Percentiles rank a stretch among this genome's conserved stretches.
phyloP scores from a whole-genome alignment of 2,329 filamentous ascomycete species.

The Niveomyces coronatus region DNA sequence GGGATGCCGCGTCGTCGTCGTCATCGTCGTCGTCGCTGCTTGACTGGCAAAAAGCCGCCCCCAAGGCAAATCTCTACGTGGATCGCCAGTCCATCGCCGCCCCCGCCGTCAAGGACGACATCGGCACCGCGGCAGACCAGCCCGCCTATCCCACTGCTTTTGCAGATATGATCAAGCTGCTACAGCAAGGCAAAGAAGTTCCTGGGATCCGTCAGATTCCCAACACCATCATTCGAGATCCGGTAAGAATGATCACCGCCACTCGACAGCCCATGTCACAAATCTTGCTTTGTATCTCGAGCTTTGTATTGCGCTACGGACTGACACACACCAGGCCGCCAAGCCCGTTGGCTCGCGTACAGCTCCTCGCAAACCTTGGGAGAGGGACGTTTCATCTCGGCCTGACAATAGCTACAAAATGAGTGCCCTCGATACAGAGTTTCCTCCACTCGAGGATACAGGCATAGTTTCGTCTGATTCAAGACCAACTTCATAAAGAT shows the following conservation, averaged over 20 bases:
- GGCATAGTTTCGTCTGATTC: background rate
- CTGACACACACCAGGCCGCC: slow-evolving; percentile 25
- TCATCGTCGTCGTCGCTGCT: slow-evolving; percentile 14
- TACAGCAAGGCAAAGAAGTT: slow-evolving; percentile 71
- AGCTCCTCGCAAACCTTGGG: slow-evolving; percentile 63
- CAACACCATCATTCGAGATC: slow-evolving; percentile 61
- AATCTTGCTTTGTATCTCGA: too few relatives aligned
- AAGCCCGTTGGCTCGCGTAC: slow-evolving; percentile 37
- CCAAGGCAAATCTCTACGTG: slow-evolving; percentile 35
- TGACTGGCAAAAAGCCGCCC: slow-evolving; percentile 40
- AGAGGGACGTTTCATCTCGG: slow-evolving; percentile 38
- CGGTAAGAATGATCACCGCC: too few relatives aligned
- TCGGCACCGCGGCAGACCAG: too few relatives aligned
- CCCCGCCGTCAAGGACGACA: too few relatives aligned
- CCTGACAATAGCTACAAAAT: slow-evolving; percentile 13
- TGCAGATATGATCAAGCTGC: slow-evolving; percentile 74
- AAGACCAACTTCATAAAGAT: too few relatives aligned
- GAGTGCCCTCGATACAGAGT: slow-evolving; percentile 23
- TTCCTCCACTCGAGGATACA: slow-evolving; percentile 27
- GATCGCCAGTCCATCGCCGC: slow-evolving; percentile 24
- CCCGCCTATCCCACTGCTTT: slow-evolving; percentile 76
- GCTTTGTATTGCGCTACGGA: too few relatives aligned
- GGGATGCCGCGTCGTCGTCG: slow-evolving; percentile 4
- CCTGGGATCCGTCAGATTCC: slow-evolving; percentile 84
- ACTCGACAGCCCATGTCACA: too few relatives aligned